Evolutionary conservation across 176 grass and related monocot genomes (phyloP).

Genomic region (Eleusine coracana): DNA sequence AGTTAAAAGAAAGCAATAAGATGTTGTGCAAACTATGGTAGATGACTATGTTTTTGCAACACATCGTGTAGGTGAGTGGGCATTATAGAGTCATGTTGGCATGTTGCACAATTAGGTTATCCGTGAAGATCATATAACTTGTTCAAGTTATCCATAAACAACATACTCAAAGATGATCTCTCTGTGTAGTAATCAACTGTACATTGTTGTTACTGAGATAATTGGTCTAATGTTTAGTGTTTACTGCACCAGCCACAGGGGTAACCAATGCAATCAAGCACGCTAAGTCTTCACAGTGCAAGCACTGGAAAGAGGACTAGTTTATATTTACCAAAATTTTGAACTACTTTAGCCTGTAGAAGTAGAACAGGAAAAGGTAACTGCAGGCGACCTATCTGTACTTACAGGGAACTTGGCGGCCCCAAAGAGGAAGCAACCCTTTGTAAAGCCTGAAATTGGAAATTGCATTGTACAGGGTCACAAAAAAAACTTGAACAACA

Average conservation of each 20-base stretch:
- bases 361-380: constrained; percentile 32
- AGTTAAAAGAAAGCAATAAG: background rate
- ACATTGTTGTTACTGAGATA: background rate
- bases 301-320: constrained; percentile 12
- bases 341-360: background rate
- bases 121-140: constrained; percentile 4
- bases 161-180: background rate
- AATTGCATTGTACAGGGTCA: constrained; percentile 28
- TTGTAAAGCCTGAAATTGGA: constrained; percentile 84
- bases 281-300: background rate
- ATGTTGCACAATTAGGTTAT: constrained; percentile 18
- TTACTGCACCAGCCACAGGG: background rate
- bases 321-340: constrained; percentile 15
- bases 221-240: background rate
- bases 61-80: background rate
- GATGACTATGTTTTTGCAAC: background rate
- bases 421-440: constrained; percentile 86
- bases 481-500: constrained; percentile 10
- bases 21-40: background rate
- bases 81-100: background rate
- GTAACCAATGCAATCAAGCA: constrained; percentile 9
- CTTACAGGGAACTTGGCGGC: constrained; percentile 96
- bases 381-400: background rate
- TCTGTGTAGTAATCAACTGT: background rate
- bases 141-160: constrained; percentile 18